Conservation (phyloP, 345 rosid species). For the Noccaea caerulescens region DNA sequence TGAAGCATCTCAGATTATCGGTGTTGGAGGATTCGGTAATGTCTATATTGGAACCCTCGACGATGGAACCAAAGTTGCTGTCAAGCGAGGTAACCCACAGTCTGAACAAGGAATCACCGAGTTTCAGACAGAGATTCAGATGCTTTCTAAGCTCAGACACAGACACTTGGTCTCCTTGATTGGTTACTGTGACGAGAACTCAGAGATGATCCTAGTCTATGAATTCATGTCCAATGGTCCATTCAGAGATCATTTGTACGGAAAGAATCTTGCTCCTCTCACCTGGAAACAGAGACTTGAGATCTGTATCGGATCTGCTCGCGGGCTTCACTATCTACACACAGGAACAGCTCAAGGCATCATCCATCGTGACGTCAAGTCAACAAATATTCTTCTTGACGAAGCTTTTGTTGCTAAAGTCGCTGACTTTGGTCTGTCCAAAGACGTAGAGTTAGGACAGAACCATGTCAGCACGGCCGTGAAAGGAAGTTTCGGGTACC, state of each 20-base stretch:
- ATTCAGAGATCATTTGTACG: constrained; percentile 74
- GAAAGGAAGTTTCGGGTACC: constrained; percentile 64
- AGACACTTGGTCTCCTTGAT: constrained; percentile 84
- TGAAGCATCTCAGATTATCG: constrained; percentile 64
- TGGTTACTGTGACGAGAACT: constrained; percentile 76
- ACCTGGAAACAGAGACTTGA: constrained; percentile 83
- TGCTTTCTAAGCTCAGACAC: constrained; percentile 84
- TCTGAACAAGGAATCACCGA: constrained; percentile 89
- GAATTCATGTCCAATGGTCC: constrained; percentile 90
- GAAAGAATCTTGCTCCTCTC: constrained; percentile 63
- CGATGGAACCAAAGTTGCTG: constrained; percentile 75
- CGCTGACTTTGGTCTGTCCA: constrained; percentile 81
- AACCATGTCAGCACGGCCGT: constrained; percentile 61
- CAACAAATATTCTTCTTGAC: constrained; percentile 78
- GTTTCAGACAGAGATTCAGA: constrained; percentile 83
- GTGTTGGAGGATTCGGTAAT: constrained; percentile 85
- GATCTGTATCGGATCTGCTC: constrained; percentile 78
- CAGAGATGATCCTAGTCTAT: constrained; percentile 82
- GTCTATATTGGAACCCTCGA: constrained; percentile 70
- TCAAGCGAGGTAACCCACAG: constrained; percentile 86
- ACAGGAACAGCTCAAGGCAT: constrained; percentile 93
- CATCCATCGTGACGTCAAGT: constrained; percentile 85
- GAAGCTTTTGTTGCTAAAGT: constrained; percentile 82
- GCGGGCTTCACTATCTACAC: constrained; percentile 82
- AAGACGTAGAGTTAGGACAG: constrained; percentile 74